Base-by-base conservation (phyloP, 495 filamentous ascomycete genomes). In the Cercophora scortea region DNA sequence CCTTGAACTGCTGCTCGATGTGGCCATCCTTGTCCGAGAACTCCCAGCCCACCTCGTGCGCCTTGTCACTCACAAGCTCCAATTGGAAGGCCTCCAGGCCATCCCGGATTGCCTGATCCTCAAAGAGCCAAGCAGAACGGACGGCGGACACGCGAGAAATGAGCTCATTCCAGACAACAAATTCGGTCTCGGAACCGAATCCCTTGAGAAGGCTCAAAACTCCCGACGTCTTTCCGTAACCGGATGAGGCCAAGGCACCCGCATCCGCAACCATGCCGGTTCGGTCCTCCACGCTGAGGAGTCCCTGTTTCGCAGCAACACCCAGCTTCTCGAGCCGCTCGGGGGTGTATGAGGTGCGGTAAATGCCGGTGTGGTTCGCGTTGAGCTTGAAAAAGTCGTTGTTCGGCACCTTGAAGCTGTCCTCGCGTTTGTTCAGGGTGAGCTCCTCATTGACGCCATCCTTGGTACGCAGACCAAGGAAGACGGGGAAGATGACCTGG, bases 231-330 rank as follows among this genome's bases (percentile, higher is more conserved):
- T 85, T 90, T 69, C 95, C 89, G 67, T 93, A 96, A 32, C 92
- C 92, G 13, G 89, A 91, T 6, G 87, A 78, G 50, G 92, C 88
- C 57, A 98, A 76, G 42, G 93, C 89, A 58, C 90, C 91, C 10
- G 93, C 89, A 65, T 98, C 93, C 32, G 91, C 91, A 57, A 98
- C 86, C 86, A 98, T 89, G 63, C 93, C 93, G 43, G 91, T 90
- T 45, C 92, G 83, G 65, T 96, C 92, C 68, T 95, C 89, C 34
- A 93, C 87, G n/a, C 80, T 87, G 39, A 98, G 75, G n/a, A 92
- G 75, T 1, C 88, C 89, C 13, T 86, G 70, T 66, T 85, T 89
- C n/a, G 89, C 89, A 45, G 89, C 89, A 63, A 88, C 69, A n/a
- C 86, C 86, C 33, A 90, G 79, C 67, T 87, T 87, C 55, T 75